Percentiles rank a stretch among this genome's conserved stretches.
Conservation (phyloP, 495 filamentous ascomycete genomes). For the Trichoderma gamsii region DNA sequence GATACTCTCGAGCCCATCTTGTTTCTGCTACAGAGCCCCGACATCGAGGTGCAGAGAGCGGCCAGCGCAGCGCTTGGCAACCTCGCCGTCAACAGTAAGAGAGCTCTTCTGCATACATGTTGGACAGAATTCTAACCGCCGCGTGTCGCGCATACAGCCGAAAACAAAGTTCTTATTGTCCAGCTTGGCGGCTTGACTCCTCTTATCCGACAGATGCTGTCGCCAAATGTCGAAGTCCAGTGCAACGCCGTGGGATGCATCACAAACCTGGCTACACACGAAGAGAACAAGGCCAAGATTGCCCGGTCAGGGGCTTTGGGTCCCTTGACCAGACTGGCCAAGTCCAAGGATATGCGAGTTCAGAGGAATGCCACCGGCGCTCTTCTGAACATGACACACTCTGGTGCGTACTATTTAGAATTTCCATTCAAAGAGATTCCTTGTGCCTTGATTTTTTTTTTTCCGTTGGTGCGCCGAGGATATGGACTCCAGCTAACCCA, state of each 20-base stretch:
- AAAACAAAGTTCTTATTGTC: constrained; percentile 97
- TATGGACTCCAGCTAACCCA: not conserved
- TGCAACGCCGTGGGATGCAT: constrained; percentile 99
- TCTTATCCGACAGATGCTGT: constrained; percentile 97
- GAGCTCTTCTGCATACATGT: constrained; percentile 11
- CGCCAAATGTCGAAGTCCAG: constrained; percentile 96
- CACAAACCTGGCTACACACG: constrained; percentile 94
- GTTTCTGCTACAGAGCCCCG: constrained; percentile 85
- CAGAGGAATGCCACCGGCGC: constrained; percentile 96
- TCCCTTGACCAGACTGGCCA: constrained; percentile 84
- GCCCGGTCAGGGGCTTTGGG: constrained; percentile 88
- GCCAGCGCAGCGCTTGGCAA: constrained; percentile 95
- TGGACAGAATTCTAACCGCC: constrained; percentile 38
- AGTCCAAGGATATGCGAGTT: constrained; percentile 97
- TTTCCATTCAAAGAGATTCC: not conserved
- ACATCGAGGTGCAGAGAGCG: constrained; percentile 95
- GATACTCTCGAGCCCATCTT: constrained; percentile 94
- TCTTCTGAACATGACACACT: constrained; percentile 98
- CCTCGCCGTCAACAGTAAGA: constrained; percentile 90
- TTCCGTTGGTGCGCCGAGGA: too few relatives aligned
- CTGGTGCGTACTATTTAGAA: constrained; percentile 52
- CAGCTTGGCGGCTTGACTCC: constrained; percentile 82
- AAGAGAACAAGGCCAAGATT: constrained; percentile 99
- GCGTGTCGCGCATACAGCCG: constrained; percentile 48
- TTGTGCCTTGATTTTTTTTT: too few relatives aligned